Base-by-base conservation (phyloP, 495 filamentous ascomycete species). In the Chaetomium fimeti region DNA sequence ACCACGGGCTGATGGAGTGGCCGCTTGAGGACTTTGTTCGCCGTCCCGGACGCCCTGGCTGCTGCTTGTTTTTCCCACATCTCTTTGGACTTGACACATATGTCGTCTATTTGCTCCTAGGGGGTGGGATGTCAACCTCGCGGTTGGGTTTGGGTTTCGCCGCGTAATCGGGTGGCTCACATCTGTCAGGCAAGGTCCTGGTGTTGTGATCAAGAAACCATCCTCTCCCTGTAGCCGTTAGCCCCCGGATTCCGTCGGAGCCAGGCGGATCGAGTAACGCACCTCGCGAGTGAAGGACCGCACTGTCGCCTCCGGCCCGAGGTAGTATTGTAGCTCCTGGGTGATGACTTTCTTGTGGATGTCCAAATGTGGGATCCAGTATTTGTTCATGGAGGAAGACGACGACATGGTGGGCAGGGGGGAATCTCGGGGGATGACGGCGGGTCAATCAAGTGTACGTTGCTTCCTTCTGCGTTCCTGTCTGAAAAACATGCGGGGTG, bases 281-380 rank as follows among this genome's bases (percentile, higher is more conserved):
- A 85, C 81, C 70, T 82, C 78, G 68, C 74, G 74, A n/a, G 80
- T 85, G 67, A 79, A 85, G 27, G 81, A 75, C 43, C 83, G 75
- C 40, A 83, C 81, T 55, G 80, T 83, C 43, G 82, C 77, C 63
- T 82, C 77, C 0, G 82, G 82, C 11, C 82, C 82, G 48, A 85
- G 76, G 68, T 83, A 82, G 63, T 79, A 84, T 64, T 83, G 82
- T 56, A 85, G 78, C 68, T 85, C 81, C 62, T 82, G 77, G 22
- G 79, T 82, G 66, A 85, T 84, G 62, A 85, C 80, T 62, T 81
- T 83, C 59, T 83, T 84, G 69, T 82, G 79, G 76, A 85, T 85
- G 48, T 83, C 81, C 58, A 79, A 68, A 63, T 82, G 79, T 32
- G 82, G 82, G 52, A 85, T 83, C 82, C 82, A 85, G 73, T 83